Evolutionary conservation across 164 flowering plant genomes (phyloP).

Genomic region (Dillenia suffruticosa): DNA sequence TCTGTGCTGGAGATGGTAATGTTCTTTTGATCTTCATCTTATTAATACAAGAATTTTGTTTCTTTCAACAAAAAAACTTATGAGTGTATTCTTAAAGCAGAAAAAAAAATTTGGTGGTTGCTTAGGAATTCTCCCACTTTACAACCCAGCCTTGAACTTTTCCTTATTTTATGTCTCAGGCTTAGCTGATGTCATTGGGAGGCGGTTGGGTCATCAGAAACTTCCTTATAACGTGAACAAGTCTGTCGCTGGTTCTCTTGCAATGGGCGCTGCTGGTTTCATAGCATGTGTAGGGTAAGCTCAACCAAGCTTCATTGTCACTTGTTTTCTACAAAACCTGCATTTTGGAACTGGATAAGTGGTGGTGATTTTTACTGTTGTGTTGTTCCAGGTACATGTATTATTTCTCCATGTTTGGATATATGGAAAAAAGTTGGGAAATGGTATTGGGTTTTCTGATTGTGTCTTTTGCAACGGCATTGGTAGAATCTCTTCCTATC

Average conservation of each 20-base stretch:
- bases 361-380: not conserved
- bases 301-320: not conserved
- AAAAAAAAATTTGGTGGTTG: not conserved
- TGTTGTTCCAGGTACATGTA: constrained; percentile 62
- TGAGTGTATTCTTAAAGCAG: not conserved
- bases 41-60: not conserved
- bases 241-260: constrained; percentile 67
- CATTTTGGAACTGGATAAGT: too few species aligned
- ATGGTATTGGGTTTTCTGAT: constrained; percentile 59
- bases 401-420: constrained; percentile 73
- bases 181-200: constrained; percentile 81
- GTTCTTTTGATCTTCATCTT: not conserved
- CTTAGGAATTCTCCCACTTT: not conserved
- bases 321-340: not conserved
- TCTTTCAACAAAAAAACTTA: too few species aligned
- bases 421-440: constrained; percentile 39
- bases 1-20: constrained; percentile 98
- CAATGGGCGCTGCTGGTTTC: constrained; percentile 80
- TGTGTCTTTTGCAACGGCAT: constrained; percentile 57
- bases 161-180: constrained; percentile 34
- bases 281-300: constrained; percentile 60
- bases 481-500: constrained; percentile 89
- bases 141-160: not conserved
- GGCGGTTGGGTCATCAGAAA: constrained; percentile 65
- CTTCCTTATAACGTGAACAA: constrained; percentile 78